phyloP scores from a whole-genome alignment of 2,329 filamentous ascomycete genomes.

The Cephalotrichum gorgonifer region DNA sequence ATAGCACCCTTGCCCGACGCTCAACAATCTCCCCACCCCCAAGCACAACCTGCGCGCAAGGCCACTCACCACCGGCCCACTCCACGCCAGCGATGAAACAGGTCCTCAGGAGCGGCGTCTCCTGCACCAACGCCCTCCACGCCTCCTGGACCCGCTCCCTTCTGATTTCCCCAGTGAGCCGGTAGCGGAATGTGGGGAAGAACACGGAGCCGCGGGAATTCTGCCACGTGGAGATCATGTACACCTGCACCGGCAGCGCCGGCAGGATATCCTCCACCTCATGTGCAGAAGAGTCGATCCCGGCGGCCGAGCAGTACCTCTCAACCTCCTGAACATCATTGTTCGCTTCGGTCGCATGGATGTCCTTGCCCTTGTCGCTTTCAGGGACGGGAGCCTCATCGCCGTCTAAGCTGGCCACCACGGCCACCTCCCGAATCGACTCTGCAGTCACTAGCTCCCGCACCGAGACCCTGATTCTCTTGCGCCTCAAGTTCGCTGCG shows the following conservation, averaged over 20 bases:
- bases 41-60: slow-evolving; percentile 55
- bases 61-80: slow-evolving; percentile 40
- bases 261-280: slow-evolving; percentile 52
- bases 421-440: slow-evolving; percentile 55
- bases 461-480: slow-evolving; percentile 52
- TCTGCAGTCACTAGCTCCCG: slow-evolving; percentile 59
- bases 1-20: slow-evolving; percentile 1
- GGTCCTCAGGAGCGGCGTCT: slow-evolving; percentile 59
- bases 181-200: slow-evolving; percentile 61
- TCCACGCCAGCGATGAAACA: slow-evolving; percentile 44
- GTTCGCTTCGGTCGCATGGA: not conserved
- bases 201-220: slow-evolving; percentile 57
- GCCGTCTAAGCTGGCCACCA: slow-evolving; percentile 5
- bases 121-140: slow-evolving; percentile 48
- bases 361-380: not conserved
- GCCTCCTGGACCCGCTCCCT: slow-evolving; percentile 36
- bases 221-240: slow-evolving; percentile 72
- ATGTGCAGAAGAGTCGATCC: slow-evolving; percentile 20
- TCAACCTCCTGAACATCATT: not conserved
- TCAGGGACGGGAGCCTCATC: not conserved
- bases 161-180: slow-evolving; percentile 28
- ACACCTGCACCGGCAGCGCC: slow-evolving; percentile 65
- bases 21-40: slow-evolving; percentile 13
- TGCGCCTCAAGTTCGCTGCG: slow-evolving; percentile 56
- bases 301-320: not conserved